Base-by-base conservation (phyloP, 2,329 filamentous ascomycete species). In the Talaromyces sp. region DNA sequence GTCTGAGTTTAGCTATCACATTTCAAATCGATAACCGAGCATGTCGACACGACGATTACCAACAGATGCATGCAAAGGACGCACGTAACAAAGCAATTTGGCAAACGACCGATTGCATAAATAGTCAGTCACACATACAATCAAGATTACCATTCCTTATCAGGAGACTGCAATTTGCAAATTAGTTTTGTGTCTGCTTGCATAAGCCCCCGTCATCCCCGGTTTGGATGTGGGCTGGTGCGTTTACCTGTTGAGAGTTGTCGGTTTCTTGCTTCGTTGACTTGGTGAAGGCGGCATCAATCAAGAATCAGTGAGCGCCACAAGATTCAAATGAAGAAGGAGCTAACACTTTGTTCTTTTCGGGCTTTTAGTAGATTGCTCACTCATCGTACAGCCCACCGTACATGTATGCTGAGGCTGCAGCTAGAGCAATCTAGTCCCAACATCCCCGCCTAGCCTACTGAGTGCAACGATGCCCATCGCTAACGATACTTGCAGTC, bases 41-140 rank as follows among this genome's bases (percentile, higher is more conserved):
- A 7, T 13, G 33, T 56, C 31, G 10, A 56, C 52, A 37, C 52
- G 52, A 56, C 52, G 33, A 37, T 56, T 56, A 56, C 52, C 33
- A 39, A 56, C 52, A 8, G 52, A 22, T 39, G 33, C 52, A 24
- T 37, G n/a, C 33, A 56, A 22, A 37, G 6, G 47, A 50, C 47
- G 27, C 8, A 19, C 3, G 13, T 43, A 16, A 13, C 11, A 31
- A 31, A 24, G 27, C 27, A 31, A 31, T 31, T 7, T 31, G 27
- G 19, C 19, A 47, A 47, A 24, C 19, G 13, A 13, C 27, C 31
- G 10, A n/a, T 54, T 35, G 50, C 27, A 54, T 19, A 35, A 19
- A 54, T 54, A 35, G 50, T 19, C 50, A 54, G 50, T 54, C 50
- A 54, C 50, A 35, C 50, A 54, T 54, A 37, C 47, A 27, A 50